Base-by-base conservation (phyloP, 306 rosid species). In the Sphenostylis stenocarpa region DNA sequence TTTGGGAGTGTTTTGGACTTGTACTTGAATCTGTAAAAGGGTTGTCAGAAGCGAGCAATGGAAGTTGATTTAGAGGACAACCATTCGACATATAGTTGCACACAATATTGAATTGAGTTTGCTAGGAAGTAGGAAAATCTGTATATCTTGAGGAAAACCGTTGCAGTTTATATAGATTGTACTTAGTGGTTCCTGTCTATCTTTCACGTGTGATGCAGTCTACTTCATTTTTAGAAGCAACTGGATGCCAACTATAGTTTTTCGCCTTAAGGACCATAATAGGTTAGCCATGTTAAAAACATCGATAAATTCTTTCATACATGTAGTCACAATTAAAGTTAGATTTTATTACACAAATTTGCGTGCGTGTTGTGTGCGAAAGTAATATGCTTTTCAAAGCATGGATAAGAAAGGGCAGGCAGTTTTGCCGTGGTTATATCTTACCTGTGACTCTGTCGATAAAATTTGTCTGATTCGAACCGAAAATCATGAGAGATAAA, bases 121-220 rank as follows among this genome's bases (percentile, higher is more conserved):
- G 66, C 16, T 38, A 67, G 80, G 65, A 70, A 64, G 47, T 73
- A 57, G 79, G 67, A 62, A 82, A 70, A 72, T 72, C 24, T 75
- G 80, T 70, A 82, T 70, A 74, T 70, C 67, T 64, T 51, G 29
- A 51, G 77, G 53, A 71, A 56, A 73, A 38, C 19, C 57, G 17
- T 77, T 55, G 13, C 52, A 49, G 12, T 76, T 80, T 70, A 55
- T 70, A 53, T 47, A 47, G 47, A 28, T 63, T 71, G 19, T 60
- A 39, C 53, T 24, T 67, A 41, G 10, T 23, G 17, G 24, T 55
- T 52, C 52, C 38, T 73, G 17, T 62, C 45, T 39, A 34, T 62
- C 60, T 52, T 39, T 19, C 24, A 49, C 65, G 17, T 67, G 6
- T 73, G 19, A 36, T 61, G 34, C 57, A 41, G 71, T 73, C 68